Conservation (phyloP, 1,284 basidiomycete genomes). For the Leccinum fuscescens region DNA sequence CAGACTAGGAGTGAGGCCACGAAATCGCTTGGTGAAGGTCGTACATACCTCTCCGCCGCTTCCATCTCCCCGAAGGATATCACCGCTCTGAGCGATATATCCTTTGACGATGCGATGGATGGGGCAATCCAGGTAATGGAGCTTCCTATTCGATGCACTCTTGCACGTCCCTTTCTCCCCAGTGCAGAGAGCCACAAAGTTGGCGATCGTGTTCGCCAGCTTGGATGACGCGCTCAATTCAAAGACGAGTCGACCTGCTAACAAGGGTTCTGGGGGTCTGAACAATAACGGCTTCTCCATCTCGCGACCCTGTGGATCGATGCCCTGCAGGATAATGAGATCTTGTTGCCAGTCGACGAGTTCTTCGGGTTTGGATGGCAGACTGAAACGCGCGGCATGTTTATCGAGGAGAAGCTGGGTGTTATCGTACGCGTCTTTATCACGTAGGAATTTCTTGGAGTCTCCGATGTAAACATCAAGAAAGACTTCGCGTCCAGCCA, state of each 20-base stretch:
- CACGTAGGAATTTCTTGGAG: slow-evolving; percentile 10
- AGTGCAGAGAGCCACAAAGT: slow-evolving; percentile 49
- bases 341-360: slow-evolving; percentile 43
- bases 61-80: slow-evolving; percentile 50
- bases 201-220: slow-evolving; percentile 44
- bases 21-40: slow-evolving; percentile 4
- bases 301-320: slow-evolving; percentile 38
- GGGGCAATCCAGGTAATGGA: slow-evolving; percentile 43
- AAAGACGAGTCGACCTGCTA: slow-evolving; percentile 40
- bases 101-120: slow-evolving; percentile 47
- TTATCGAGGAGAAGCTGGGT: slow-evolving; percentile 36
- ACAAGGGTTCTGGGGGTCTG: slow-evolving; percentile 35
- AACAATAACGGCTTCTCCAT: slow-evolving; percentile 33
- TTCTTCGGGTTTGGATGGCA: slow-evolving; percentile 34
- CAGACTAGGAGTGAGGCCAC: slow-evolving; percentile 4
- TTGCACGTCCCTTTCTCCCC: slow-evolving; percentile 48
- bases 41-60: slow-evolving; percentile 46
- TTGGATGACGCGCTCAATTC: slow-evolving; percentile 38
- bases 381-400: slow-evolving; percentile 40
- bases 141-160: slow-evolving; percentile 45
- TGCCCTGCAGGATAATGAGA: slow-evolving; percentile 35
- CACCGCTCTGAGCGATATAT: slow-evolving; percentile 51
- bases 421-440: slow-evolving; percentile 31
- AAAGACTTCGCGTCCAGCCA: slow-evolving; percentile 27
- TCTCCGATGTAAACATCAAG: slow-evolving; percentile 45